Percentiles rank a stretch among this genome's conserved stretches.
Conservation (phyloP, 768 basidiomycete genomes). For the Serpula lacrymans region DNA sequence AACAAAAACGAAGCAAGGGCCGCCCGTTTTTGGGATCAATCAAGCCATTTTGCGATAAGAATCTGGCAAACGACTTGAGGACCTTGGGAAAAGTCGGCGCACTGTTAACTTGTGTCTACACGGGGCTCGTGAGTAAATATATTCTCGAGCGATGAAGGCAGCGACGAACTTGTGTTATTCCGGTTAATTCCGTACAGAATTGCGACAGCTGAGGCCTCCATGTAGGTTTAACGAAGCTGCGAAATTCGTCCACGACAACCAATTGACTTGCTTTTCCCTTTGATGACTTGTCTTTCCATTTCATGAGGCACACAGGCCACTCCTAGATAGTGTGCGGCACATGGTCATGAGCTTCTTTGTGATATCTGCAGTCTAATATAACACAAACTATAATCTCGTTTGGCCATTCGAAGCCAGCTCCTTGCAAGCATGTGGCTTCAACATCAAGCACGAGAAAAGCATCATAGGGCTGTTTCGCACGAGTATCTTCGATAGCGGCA, state of each 20-base stretch:
- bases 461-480: constrained; percentile 54
- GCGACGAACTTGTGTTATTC: constrained; percentile 81
- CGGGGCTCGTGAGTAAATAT: constrained; percentile 5
- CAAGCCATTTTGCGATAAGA: constrained; percentile 69
- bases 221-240: constrained; percentile 82
- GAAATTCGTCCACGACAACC: constrained; percentile 77
- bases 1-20: constrained; percentile 63
- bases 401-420: constrained; percentile 72
- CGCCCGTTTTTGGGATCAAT: constrained; percentile 57
- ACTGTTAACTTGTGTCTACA: constrained; percentile 74
- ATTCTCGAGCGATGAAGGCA: constrained; percentile 6
- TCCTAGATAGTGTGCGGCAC: constrained; percentile 56
- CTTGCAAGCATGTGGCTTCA: constrained; percentile 76
- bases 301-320: constrained; percentile 86
- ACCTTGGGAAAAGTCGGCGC: constrained; percentile 77
- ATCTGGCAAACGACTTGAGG: constrained; percentile 56
- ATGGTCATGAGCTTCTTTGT: constrained; percentile 9
- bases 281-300: constrained; percentile 65
- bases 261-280: constrained; percentile 54
- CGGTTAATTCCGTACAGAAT: constrained; percentile 87
- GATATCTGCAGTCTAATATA: constrained; percentile 6
- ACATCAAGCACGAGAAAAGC: constrained; percentile 87
- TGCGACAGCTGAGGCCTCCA: constrained; percentile 79
- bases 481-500: constrained; percentile 10
- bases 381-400: constrained; percentile 91